Conservation (phyloP, 768 basidiomycete genomes). For the Tricholoma saponaceum region DNA sequence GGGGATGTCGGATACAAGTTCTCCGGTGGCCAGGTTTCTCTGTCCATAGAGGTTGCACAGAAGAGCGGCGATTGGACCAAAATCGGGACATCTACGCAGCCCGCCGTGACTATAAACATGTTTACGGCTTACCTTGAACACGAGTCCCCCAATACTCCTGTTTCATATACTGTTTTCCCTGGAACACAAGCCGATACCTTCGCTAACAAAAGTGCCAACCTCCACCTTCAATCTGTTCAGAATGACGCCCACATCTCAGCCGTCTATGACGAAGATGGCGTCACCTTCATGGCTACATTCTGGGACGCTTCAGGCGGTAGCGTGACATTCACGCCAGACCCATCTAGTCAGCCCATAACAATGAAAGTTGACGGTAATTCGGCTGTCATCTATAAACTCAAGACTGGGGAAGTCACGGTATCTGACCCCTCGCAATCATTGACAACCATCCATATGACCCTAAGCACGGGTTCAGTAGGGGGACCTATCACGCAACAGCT, state of each 20-base stretch:
- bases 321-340: constrained; percentile 23
- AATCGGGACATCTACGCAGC: constrained; percentile 59
- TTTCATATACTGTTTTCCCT: constrained; percentile 41
- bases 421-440: constrained; percentile 65
- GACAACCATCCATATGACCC: constrained; percentile 31
- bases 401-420: constrained; percentile 45
- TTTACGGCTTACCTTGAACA: constrained; percentile 40
- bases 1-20: constrained; percentile 54
- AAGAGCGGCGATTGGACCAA: constrained; percentile 57
- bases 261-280: constrained; percentile 31
- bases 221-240: constrained; percentile 24
- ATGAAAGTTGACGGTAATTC: constrained; percentile 37
- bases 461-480: constrained; percentile 24
- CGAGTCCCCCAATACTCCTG: constrained; percentile 14
- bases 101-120: constrained; percentile 49
- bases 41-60: constrained; percentile 34
- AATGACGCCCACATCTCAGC: constrained; percentile 36
- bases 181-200: constrained; percentile 28
- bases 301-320: constrained; percentile 38
- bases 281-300: constrained; percentile 38
- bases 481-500: constrained; percentile 26
- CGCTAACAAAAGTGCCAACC: constrained; percentile 16
- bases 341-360: constrained; percentile 23
- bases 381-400: constrained; percentile 40
- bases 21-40: constrained; percentile 29